Base-by-base conservation (phyloP, 2,329 filamentous ascomycete genomes). In the Aspergillus eucalypticola region DNA sequence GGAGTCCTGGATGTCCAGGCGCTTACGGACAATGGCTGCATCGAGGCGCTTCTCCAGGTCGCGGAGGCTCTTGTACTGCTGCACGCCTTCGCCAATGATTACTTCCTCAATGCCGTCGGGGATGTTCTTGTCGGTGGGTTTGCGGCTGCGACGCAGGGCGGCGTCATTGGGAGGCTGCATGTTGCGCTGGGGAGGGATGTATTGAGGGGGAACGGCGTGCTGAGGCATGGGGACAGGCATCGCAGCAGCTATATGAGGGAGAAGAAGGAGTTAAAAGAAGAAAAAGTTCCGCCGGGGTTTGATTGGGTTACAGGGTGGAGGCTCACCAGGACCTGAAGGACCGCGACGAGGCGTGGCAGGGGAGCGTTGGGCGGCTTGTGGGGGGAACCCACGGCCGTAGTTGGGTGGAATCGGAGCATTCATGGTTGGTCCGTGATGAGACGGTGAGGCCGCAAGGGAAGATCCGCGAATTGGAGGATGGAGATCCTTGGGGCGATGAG, bases 51-150 rank as follows among this genome's bases (percentile, higher is more conserved):
- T 88, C 83, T 99, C 95, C 60, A 96, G 82, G 66, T 96, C 92
- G 72, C 92, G 87, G 73, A 99, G 79, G 60, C 90, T 87, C 71
- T 88, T 88, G 79, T 99, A 99, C 67, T 91, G 85, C 72, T 88
- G 83, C 48, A 90, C 92, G 41, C 90, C 89, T 74, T 96, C 90
- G 64, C 90, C 92, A 65, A 96, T 87, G 62, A 92, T 86, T 64
- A 90, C 86, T 51, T 92, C 88, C 68, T 96, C 93, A 48, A 96
- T 84, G 58, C 91, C 92, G 65, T 98, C 93, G 41, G 95, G 93
- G 25, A 99, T 87, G 69, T 92, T 95, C 83, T 92, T 96, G 78
- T 99, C 95, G 60, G 92, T 97, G 1, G 95, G 95, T 77, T 94
- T 96, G 73, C 88, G 88, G 72, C 91, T 92, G 67, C 91, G 88